Percentiles rank a stretch among this genome's conserved stretches.
Evolutionary conservation across 768 basidiomycete genomes (phyloP).

Genomic region (Mycena vitilis): DNA sequence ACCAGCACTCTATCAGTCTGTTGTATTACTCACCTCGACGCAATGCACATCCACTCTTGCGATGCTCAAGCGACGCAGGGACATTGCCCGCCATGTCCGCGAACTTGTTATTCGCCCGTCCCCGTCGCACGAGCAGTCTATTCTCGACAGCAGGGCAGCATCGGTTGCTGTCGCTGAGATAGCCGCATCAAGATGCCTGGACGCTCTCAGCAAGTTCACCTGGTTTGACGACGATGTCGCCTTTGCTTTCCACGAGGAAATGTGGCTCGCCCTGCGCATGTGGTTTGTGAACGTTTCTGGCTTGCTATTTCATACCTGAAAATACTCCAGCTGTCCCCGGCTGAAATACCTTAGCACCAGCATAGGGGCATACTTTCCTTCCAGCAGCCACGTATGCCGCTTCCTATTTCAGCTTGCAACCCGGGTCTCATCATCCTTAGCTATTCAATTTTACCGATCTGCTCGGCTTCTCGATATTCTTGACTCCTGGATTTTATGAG

Average conservation of each 20-base stretch:
- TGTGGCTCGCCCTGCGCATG: constrained; percentile 81
- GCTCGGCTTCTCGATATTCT: constrained; percentile 67
- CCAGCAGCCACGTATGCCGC: constrained; percentile 70
- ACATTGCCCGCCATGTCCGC: constrained; percentile 76
- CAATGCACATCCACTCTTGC: constrained; percentile 74
- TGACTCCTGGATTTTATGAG: constrained; percentile 75
- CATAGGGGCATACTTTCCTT: constrained; percentile 70
- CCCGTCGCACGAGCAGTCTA: constrained; percentile 37
- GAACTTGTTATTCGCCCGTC: constrained; percentile 63
- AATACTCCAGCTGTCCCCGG: constrained; percentile 66
- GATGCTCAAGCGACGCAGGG: constrained; percentile 68
- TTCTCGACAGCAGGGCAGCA: constrained; percentile 50
- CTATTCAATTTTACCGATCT: constrained; percentile 77
- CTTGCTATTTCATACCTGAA: constrained; percentile 18
- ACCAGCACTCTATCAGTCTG: constrained; percentile 68
- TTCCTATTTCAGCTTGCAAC: constrained; percentile 5
- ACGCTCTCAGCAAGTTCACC: constrained; percentile 72
- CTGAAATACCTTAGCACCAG: constrained; percentile 71
- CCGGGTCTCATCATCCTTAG: constrained; percentile 47
- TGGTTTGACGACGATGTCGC: constrained; percentile 80
- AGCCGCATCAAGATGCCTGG: constrained; percentile 62
- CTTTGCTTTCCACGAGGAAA: constrained; percentile 67
- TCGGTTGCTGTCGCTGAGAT: constrained; percentile 65
- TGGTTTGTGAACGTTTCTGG: constrained; percentile 56
- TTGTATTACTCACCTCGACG: constrained; percentile 62